phyloP scores from a whole-genome alignment of 129 eudicot genomes.

The Tagetes erecta region DNA sequence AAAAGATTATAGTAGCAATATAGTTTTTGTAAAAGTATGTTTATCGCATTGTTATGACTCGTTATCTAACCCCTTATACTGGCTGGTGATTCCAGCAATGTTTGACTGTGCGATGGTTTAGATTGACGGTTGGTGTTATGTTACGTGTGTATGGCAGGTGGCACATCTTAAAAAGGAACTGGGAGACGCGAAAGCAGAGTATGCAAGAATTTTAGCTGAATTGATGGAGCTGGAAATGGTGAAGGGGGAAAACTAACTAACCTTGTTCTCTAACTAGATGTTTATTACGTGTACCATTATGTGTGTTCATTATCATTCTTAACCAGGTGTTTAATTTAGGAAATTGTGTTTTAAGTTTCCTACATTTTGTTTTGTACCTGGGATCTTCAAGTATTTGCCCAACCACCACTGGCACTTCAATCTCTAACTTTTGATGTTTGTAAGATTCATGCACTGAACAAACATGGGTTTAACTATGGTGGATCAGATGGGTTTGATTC shows the following conservation, averaged over 20 bases:
- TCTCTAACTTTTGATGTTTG: constrained; percentile 29
- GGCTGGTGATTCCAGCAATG: not conserved
- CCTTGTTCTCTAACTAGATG: not conserved
- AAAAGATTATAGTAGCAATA: not conserved
- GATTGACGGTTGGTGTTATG: not conserved
- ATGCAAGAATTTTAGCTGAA: constrained; percentile 48
- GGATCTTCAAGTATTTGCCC: constrained; percentile 12
- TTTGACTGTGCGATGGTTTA: not conserved
- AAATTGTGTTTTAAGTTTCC: not conserved
- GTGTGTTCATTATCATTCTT: not conserved
- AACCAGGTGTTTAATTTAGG: constrained; percentile 1
- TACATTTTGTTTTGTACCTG: not conserved
- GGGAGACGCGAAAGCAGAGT: constrained; percentile 46
- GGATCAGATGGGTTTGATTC: not conserved
- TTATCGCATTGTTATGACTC: not conserved
- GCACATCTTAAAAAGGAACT: constrained; percentile 45
- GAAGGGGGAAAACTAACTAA: constrained; percentile 41
- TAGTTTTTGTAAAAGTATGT: not conserved
- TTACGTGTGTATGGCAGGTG: constrained; percentile 44
- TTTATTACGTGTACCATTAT: constrained; percentile 20
- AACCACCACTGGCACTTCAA: not conserved
- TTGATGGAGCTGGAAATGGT: constrained; percentile 45
- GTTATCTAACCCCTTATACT: not conserved
- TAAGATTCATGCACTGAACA: not conserved
- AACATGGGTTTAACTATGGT: constrained; percentile 4